Conservation (phyloP, 441 rosid species). For the Populus hybrid region DNA sequence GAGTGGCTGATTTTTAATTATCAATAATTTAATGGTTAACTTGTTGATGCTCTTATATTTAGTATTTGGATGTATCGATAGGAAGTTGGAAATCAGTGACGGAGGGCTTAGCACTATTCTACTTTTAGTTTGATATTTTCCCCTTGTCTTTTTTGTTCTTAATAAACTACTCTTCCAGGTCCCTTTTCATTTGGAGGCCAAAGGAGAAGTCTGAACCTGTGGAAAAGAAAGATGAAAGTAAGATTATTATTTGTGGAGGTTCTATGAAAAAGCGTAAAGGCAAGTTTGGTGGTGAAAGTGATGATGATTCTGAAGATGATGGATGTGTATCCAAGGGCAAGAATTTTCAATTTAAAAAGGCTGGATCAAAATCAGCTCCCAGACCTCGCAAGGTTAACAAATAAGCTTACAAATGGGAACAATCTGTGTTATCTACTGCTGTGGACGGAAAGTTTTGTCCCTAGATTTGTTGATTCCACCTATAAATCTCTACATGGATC, state of each 20-base stretch:
- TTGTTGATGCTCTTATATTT: background rate
- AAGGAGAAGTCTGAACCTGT: constrained; percentile 43
- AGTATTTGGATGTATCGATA: background rate
- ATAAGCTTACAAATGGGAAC: constrained; percentile 6
- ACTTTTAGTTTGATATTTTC: background rate
- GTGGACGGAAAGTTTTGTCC: background rate
- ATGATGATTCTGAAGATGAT: constrained; percentile 56
- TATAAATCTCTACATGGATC: background rate
- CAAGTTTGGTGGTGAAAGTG: constrained; percentile 41
- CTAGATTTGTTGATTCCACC: background rate
- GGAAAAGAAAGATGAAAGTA: constrained; percentile 52
- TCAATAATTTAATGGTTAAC: background rate
- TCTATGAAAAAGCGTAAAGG: constrained; percentile 46
- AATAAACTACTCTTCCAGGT: constrained; percentile 41
- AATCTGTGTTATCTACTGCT: background rate
- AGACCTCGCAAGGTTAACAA: constrained; percentile 35
- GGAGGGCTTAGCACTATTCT: background rate
- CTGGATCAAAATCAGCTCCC: constrained; percentile 25
- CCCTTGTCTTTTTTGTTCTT: background rate
- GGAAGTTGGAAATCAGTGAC: background rate
- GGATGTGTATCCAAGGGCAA: constrained; percentile 48
- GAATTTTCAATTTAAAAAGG: constrained; percentile 36
- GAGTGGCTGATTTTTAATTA: background rate
- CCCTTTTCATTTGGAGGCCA: constrained; percentile 90
- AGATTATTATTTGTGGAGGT: constrained; percentile 50